Evolutionary conservation across 305 asterid species (phyloP).

Genomic region (Vinca major): DNA sequence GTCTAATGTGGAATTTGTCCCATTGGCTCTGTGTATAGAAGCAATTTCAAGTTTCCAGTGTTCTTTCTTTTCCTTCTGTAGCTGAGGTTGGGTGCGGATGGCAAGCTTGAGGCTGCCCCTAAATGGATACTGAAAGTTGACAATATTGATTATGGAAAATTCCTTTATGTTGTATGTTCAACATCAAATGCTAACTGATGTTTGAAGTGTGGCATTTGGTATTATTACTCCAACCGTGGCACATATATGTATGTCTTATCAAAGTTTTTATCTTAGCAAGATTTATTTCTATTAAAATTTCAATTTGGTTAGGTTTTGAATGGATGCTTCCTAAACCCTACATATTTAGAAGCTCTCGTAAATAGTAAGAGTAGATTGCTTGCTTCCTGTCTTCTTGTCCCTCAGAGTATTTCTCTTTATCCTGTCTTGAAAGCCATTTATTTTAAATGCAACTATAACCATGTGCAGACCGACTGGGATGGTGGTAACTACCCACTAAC

Average conservation of each 20-base stretch:
- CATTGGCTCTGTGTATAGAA: neutral
- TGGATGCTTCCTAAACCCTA: neutral
- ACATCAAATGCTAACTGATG: neutral
- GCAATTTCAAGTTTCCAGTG: neutral
- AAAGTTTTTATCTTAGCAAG: neutral
- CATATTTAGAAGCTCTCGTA: neutral
- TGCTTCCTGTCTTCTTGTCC: no score
- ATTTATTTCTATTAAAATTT: neutral
- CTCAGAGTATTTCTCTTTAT: no score
- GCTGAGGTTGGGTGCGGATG: neutral
- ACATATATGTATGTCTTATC: neutral
- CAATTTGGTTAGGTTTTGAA: neutral
- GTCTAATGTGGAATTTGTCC: neutral
- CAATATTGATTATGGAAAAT: neutral
- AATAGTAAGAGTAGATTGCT: neutral
- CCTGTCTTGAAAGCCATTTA: neutral
- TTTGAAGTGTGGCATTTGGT: neutral
- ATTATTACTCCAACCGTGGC: neutral
- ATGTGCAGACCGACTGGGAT: conserved; percentile 86
- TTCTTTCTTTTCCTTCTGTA: neutral
- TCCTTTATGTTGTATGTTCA: neutral
- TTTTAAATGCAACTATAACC: neutral
- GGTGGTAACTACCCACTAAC: conserved; percentile 84
- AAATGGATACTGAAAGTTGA: neutral
- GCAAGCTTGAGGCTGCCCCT: no score